Base-by-base conservation (phyloP, 768 basidiomycete genomes). In the Galerina sulciceps region DNA sequence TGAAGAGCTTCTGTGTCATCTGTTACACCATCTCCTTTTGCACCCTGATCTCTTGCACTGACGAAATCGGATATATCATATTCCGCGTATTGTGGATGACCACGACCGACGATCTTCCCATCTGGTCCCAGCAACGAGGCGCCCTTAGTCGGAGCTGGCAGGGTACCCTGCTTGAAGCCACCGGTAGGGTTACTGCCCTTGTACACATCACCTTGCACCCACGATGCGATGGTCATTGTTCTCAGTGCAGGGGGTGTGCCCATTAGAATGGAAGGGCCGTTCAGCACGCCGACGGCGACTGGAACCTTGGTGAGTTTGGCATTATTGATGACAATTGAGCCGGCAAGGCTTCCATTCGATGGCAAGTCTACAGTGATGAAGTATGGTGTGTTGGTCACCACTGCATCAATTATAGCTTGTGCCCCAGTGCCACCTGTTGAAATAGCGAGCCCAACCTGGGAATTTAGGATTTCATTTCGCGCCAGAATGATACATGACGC, bases 171-270 rank as follows among this genome's bases (percentile, higher is more conserved):
- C 3, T 73, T 76, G 69, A 83, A 92, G 10, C 44, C 70, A 2
- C 76, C 76, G 0, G 66, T 58, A 9, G 76, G 63, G 57, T 74
- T 77, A 10, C 79, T 72, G 13, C 90, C 89, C 3, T 73, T 75
- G 69, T 81, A 93, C 18, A 88, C 77, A 60, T 92, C 89, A 41
- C 91, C 91, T 70, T 93, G 90, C 1, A 78, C 90, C 91, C 91
- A 93, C 15, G 86, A 82, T 0, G 73, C 67, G 63, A 90, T 87
- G 0, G 81, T 85, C 14, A 66, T 83, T 5, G 62, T 59, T 6
- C 62, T 55, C 10, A 10, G 82, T 81, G 38, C 55, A 20, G 45
- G 54, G 13, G 45, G 36, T 36, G 85, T 86, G n/a, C 89, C 89
- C 15, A 72, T 65, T 6, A 90, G 81, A 4, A 89, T 77, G 6